These are phyloP conservation scores for Exophiala spinifera DNA, from an alignment of 2,329 filamentous ascomycete species.

Conservation along the genomic window DNA sequence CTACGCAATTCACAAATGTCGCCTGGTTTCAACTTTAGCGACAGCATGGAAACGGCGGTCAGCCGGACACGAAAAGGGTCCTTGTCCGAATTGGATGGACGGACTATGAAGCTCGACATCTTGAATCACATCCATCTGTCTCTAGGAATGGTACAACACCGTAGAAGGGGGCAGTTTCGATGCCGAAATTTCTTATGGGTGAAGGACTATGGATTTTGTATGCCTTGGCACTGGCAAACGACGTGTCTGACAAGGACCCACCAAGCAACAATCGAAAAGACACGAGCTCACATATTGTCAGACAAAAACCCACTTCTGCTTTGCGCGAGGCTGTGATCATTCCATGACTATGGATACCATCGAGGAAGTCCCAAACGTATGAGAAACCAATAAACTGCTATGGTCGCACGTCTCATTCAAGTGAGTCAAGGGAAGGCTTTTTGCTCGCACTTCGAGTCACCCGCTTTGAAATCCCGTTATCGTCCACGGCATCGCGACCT, in stretches of 20 bases:
- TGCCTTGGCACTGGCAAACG: neutral
- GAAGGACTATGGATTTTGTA: neutral
- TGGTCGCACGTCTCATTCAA: constrained; percentile 12
- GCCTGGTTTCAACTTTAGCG: constrained; percentile 55
- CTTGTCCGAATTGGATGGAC: constrained; percentile 53
- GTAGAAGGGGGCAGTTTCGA: neutral
- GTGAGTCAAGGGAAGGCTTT: constrained; percentile 14
- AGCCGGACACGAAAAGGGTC: constrained; percentile 60
- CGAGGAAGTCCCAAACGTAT: no score
- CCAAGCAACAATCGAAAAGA: no score
- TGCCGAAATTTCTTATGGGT: no score
- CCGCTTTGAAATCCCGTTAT: constrained; percentile 18
- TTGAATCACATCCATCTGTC: neutral
- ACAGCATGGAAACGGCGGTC: constrained; percentile 54
- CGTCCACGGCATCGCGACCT: constrained; percentile 18
- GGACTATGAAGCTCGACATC: constrained; percentile 49
- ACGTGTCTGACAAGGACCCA: neutral
- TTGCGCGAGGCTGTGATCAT: neutral
- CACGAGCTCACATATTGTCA: no score
- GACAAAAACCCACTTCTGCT: neutral
- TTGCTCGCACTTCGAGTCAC: constrained; percentile 25
- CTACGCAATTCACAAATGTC: constrained; percentile 54
- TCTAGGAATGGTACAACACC: neutral
- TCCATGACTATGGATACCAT: neutral
- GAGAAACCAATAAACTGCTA: no score